A percentile compares a stretch with the other conserved stretches of the same genome.
Evolutionary conservation across 176 grass and related monocot genomes (phyloP).

Genomic region (Typha latifolia): DNA sequence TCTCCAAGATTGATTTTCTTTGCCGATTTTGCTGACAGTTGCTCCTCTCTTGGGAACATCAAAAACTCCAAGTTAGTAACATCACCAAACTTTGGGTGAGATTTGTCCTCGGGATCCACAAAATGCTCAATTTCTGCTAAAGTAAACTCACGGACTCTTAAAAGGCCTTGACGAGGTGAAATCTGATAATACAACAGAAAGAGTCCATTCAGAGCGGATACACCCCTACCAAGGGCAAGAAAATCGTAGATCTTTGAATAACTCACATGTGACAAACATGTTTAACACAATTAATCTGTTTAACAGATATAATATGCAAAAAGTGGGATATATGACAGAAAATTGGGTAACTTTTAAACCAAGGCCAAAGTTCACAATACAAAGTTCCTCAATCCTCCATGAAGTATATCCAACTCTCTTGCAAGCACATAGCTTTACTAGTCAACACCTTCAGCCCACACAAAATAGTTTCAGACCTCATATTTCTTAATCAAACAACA

Average conservation of each 20-base stretch:
- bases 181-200: slow-evolving; percentile 39
- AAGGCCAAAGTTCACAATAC: too few species aligned
- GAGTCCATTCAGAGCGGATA: not conserved
- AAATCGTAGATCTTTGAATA: not conserved
- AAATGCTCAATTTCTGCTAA: slow-evolving; percentile 94
- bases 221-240: not conserved
- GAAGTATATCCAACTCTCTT: too few species aligned
- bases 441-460: too few species aligned
- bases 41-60: slow-evolving; percentile 81
- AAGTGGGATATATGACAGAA: too few species aligned
- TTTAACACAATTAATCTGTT: not conserved
- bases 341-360: too few species aligned
- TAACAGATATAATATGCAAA: too few species aligned
- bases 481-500: too few species aligned
- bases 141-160: slow-evolving; percentile 89
- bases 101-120: slow-evolving; percentile 95
- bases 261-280: not conserved
- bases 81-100: slow-evolving; percentile 81
- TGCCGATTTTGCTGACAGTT: slow-evolving; percentile 50
- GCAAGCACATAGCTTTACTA: too few species aligned
- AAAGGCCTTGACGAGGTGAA: slow-evolving; percentile 88
- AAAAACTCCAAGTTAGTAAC: slow-evolving; percentile 64
- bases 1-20: slow-evolving; percentile 33
- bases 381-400: too few species aligned
- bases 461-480: too few species aligned